Percentiles rank a stretch among this genome's conserved stretches.
Evolutionary conservation across 495 filamentous ascomycete genomes (phyloP).

Genomic region (Parmelia sp.): DNA sequence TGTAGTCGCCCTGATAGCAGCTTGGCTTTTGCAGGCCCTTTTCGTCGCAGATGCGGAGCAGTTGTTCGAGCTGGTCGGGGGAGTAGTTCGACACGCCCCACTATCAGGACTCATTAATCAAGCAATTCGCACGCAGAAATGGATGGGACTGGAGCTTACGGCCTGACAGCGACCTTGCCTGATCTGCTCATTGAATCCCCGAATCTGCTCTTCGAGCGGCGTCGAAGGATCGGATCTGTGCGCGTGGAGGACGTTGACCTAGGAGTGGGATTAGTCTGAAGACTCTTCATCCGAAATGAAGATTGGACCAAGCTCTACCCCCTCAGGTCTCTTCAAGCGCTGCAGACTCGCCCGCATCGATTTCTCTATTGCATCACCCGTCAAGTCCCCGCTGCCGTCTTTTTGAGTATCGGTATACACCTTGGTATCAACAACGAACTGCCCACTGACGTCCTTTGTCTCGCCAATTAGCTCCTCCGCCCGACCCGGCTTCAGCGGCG

Average conservation of each 20-base stretch:
- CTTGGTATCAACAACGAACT: slow-evolving; percentile 42
- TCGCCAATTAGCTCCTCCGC: slow-evolving; percentile 42
- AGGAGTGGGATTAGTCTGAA: slow-evolving; percentile 11
- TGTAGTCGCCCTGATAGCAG: slow-evolving; percentile 43
- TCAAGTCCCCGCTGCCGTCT: slow-evolving; percentile 11
- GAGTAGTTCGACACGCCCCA: slow-evolving; percentile 40
- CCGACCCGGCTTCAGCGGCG: slow-evolving; percentile 36
- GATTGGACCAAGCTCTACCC: background rate
- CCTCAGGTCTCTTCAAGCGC: background rate
- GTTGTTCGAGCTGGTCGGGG: slow-evolving; percentile 29
- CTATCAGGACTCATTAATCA: background rate
- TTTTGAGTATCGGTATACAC: slow-evolving; percentile 22
- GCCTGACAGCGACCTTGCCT: slow-evolving; percentile 27
- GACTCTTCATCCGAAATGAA: background rate
- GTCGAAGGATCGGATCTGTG: slow-evolving; percentile 34
- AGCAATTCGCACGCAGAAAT: background rate
- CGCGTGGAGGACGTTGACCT: slow-evolving; percentile 33
- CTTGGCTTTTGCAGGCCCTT: slow-evolving; percentile 35
- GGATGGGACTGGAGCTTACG: slow-evolving; percentile 14
- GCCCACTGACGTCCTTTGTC: slow-evolving; percentile 25
- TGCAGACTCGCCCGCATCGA: slow-evolving; percentile 12
- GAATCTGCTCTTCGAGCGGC: slow-evolving; percentile 32
- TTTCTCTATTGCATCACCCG: background rate
- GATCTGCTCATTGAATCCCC: slow-evolving; percentile 32
- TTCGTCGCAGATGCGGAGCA: slow-evolving; percentile 35